A percentile compares a stretch with the other conserved stretches of the same genome.
These are phyloP conservation scores for Fusarium miscanthi DNA, from an alignment of 2,329 filamentous ascomycete genomes.

Conservation along the genomic window DNA sequence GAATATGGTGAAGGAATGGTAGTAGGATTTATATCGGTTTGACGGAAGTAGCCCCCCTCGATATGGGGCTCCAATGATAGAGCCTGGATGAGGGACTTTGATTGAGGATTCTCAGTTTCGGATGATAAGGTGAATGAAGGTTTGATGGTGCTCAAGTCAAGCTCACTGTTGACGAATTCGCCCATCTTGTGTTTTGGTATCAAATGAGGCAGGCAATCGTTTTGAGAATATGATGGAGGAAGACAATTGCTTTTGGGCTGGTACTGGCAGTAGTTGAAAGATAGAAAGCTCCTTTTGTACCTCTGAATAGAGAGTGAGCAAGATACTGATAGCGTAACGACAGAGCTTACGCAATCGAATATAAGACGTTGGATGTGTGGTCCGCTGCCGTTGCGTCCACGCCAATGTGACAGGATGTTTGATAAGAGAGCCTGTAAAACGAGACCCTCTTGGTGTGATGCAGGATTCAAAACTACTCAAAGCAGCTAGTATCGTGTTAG, in stretches of 20 bases:
- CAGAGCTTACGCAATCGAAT: neutral
- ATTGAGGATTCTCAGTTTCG: constrained; percentile 28
- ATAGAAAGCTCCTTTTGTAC: constrained; percentile 15
- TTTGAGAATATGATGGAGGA: neutral
- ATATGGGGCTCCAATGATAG: constrained; percentile 66
- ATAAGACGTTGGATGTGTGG: neutral
- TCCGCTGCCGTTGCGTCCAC: neutral
- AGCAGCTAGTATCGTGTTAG: constrained; percentile 15
- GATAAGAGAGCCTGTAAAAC: neutral
- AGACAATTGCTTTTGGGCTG: neutral
- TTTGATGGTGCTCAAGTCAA: constrained; percentile 26
- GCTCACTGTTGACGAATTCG: constrained; percentile 7
- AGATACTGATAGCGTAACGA: neutral
- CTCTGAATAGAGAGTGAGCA: constrained; percentile 5
- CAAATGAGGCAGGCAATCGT: neutral
- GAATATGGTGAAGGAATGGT: constrained; percentile 62
- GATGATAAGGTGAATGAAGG: constrained; percentile 30
- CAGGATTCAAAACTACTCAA: constrained; percentile 10
- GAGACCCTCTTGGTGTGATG: constrained; percentile 1
- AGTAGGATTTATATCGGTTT: constrained; percentile 67
- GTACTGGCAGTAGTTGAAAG: neutral
- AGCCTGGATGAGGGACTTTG: constrained; percentile 45
- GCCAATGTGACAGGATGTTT: neutral
- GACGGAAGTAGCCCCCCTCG: constrained; percentile 73
- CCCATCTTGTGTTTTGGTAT: constrained; percentile 20